Percentiles rank a stretch among this genome's conserved stretches.
Conservation (phyloP, 768 basidiomycete species). For the Lactarius vividus region DNA sequence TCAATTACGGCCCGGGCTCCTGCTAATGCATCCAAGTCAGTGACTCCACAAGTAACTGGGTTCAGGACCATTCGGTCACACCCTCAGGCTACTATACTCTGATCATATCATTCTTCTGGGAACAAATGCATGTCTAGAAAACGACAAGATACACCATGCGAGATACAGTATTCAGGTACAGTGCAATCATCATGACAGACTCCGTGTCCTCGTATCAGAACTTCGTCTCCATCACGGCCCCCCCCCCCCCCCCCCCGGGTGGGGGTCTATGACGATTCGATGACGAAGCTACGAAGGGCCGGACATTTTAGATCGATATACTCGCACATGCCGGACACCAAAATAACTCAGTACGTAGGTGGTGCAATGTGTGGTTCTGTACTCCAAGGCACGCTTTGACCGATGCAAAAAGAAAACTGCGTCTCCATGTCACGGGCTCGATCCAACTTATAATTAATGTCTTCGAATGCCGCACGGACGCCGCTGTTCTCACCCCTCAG, state of each 20-base stretch:
- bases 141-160: neutral
- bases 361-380: neutral
- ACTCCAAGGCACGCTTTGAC: neutral
- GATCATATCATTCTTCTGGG: too few relatives aligned
- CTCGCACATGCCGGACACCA: neutral
- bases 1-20: too few relatives aligned
- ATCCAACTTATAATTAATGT: too few relatives aligned
- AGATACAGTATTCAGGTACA: neutral
- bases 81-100: too few relatives aligned
- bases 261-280: too few relatives aligned
- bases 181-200: neutral
- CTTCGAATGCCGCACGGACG: neutral
- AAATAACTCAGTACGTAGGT: neutral
- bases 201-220: neutral
- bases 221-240: neutral
- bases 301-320: neutral
- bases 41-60: too few relatives aligned
- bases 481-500: neutral
- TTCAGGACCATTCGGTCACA: too few relatives aligned
- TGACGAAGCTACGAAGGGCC: too few relatives aligned
- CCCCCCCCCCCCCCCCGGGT: too few relatives aligned
- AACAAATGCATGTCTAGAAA: too few relatives aligned
- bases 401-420: neutral
- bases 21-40: too few relatives aligned
- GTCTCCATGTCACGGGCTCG: too few relatives aligned